Conservation (phyloP, 192 early-diverging fungal genomes). For the Backusella mclennaniae region DNA sequence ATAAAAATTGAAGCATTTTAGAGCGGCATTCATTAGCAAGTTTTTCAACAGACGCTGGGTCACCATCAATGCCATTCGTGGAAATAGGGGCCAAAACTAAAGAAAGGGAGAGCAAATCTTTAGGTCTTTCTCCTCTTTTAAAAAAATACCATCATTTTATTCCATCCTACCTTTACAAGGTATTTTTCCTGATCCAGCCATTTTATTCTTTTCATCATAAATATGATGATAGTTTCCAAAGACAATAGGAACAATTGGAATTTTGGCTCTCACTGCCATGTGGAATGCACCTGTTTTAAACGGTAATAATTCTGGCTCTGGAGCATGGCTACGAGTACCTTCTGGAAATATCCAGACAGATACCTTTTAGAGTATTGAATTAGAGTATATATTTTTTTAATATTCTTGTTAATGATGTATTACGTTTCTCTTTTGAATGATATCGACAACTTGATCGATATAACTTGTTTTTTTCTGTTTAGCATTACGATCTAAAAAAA, state of each 20-base stretch:
- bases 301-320: conserved; percentile 66
- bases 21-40: conserved; percentile 43
- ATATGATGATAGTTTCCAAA: conserved; percentile 63
- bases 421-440: conserved; percentile 71
- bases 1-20: conserved; percentile 48
- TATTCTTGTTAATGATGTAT: neutral
- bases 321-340: conserved; percentile 78
- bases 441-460: conserved; percentile 66
- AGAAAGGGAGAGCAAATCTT: neutral
- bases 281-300: conserved; percentile 99
- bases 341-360: conserved; percentile 89
- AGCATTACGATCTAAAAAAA: conserved; percentile 87
- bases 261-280: conserved; percentile 76
- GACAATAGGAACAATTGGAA: conserved; percentile 92
- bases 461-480: conserved; percentile 68
- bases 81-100: conserved; percentile 48
- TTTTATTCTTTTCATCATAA: conserved; percentile 49
- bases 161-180: conserved; percentile 49
- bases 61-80: conserved; percentile 32
- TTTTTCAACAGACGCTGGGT: conserved; percentile 40
- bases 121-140: neutral
- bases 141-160: neutral
- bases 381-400: neutral
- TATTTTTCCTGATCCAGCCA: conserved; percentile 52
- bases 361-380: conserved; percentile 33